phyloP scores from a whole-genome alignment of 768 basidiomycete species.

The Lyophyllum atratum region DNA sequence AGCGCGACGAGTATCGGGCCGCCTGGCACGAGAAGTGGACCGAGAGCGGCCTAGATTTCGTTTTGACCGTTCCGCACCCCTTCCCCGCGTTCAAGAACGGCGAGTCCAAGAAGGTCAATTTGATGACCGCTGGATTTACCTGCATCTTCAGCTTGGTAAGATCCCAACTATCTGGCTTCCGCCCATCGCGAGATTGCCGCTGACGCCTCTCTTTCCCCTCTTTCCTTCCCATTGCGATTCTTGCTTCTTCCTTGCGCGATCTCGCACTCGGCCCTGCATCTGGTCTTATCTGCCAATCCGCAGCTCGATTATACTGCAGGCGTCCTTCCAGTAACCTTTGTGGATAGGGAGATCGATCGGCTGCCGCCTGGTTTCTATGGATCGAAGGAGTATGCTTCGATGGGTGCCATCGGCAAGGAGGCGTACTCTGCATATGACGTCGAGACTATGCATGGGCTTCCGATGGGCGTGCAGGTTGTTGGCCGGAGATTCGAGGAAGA shows the following conservation, averaged over 20 bases:
- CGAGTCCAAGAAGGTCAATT: slow-evolving; percentile 50
- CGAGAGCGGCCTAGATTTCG: slow-evolving; percentile 58
- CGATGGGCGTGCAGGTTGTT: slow-evolving; percentile 66
- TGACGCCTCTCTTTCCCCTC: slow-evolving; percentile 1
- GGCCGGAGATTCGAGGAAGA: slow-evolving; percentile 71
- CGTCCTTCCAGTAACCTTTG: slow-evolving; percentile 61
- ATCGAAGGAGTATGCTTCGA: slow-evolving; percentile 29
- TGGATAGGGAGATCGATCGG: slow-evolving; percentile 38
- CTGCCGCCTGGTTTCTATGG: slow-evolving; percentile 35
- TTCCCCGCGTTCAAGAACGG: slow-evolving; percentile 60
- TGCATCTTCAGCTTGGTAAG: slow-evolving; percentile 67
- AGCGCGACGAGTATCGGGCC: slow-evolving; percentile 44
- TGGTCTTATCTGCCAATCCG: slow-evolving; percentile 1
- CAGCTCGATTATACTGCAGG: slow-evolving; percentile 59
- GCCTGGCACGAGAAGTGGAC: slow-evolving; percentile 49
- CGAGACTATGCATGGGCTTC: slow-evolving; percentile 65
- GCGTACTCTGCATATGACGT: slow-evolving; percentile 57
- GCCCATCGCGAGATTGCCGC: slow-evolving; percentile 8
- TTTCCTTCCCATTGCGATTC: not conserved
- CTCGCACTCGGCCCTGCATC: not conserved
- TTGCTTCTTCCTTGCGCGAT: not conserved
- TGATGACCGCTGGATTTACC: slow-evolving; percentile 63
- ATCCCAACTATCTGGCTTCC: not conserved
- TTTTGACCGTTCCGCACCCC: slow-evolving; percentile 63
- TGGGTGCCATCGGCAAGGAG: slow-evolving; percentile 36